Base-by-base conservation (phyloP, 73 alveolate species). In the Paramecium octaurelia region DNA sequence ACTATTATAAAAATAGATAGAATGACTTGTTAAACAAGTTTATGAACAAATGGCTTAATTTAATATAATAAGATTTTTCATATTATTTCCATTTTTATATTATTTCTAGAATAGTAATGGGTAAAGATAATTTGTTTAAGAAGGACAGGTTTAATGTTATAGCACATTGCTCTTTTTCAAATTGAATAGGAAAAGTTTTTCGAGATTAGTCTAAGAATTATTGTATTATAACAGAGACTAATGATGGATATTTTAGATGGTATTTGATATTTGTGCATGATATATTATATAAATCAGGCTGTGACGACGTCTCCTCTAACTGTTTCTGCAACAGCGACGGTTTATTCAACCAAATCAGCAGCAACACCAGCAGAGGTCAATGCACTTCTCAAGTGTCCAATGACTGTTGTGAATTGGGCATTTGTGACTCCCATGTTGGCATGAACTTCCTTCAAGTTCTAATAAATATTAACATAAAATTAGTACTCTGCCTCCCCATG, bases 391-490 rank as follows among this genome's bases (percentile, higher is more conserved):
- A 94, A 93, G 29, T 92, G 95, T 35, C 71, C 92, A 69, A 89
- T 91, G 44, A 94, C 94, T 18, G 58, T 54, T 21, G 71, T 70
- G 50, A 94, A 94, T 58, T 94, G 93, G 9, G 75, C 92, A 50
- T 57, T 77, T 24, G 64, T 87, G 93, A 94, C 86, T 34, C 95
- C 95, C 94, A 94, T 94, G 16, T 93, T 93, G 20, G 43, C 64
- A 77, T 94, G 97, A 14, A 93, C 96, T 21, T 27, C 95, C 34
- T 71, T 92, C 95, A 94, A 92, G 31, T 75, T 35, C 91, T 92
- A 92, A 21, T 48, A 27, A 23, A 31, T 23, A 27, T 4, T 85
- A 34, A 16, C 9, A 23, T 38, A 14, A 1, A 88, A 20, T 6
- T 48, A 0, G 3, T 34, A 64, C 85, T 29, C 46, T 88, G 6